A percentile compares a stretch with the other conserved stretches of the same genome.
Evolutionary conservation across 2,329 filamentous ascomycete genomes (phyloP).

Genomic region (Aspergillus sp.): DNA sequence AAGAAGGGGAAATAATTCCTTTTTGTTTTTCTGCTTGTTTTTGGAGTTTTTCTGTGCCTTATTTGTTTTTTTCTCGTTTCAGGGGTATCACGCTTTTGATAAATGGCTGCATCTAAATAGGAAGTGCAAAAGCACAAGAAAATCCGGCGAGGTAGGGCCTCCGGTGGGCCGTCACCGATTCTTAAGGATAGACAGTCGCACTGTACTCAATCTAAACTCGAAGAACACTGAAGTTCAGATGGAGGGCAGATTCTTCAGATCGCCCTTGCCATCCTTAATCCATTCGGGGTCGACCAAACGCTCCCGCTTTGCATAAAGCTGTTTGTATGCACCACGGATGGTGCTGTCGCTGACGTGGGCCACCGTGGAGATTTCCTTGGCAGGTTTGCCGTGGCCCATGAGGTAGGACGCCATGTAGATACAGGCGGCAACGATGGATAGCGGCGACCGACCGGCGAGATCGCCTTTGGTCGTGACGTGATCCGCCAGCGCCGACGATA

Average conservation of each 20-base stretch:
- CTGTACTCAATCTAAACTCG: neutral
- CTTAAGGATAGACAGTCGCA: no score
- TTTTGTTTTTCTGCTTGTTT: conserved; percentile 2
- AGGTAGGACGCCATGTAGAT: conserved; percentile 95
- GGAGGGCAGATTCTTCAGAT: conserved; percentile 67
- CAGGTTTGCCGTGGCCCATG: conserved; percentile 71
- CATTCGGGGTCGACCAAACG: conserved; percentile 72
- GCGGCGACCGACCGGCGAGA: conserved; percentile 85
- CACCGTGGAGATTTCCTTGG: conserved; percentile 82
- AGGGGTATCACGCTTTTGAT: conserved; percentile 15
- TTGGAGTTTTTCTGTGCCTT: neutral
- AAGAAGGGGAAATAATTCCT: neutral
- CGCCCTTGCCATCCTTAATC: conserved; percentile 68
- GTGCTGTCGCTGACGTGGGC: conserved; percentile 95
- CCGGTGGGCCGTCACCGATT: no score
- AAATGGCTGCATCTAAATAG: neutral
- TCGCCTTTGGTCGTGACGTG: conserved; percentile 74
- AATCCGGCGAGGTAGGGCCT: no score
- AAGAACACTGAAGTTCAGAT: conserved; percentile 27
- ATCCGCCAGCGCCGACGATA: conserved; percentile 74
- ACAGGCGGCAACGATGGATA: conserved; percentile 90
- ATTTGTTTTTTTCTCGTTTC: conserved; percentile 4
- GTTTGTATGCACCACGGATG: conserved; percentile 92
- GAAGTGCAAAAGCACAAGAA: no score
- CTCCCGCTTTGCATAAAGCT: conserved; percentile 72